These are phyloP conservation scores for Maudiozyma turicensis DNA, from an alignment of 805 yeast species.

Conservation along the genomic window DNA sequence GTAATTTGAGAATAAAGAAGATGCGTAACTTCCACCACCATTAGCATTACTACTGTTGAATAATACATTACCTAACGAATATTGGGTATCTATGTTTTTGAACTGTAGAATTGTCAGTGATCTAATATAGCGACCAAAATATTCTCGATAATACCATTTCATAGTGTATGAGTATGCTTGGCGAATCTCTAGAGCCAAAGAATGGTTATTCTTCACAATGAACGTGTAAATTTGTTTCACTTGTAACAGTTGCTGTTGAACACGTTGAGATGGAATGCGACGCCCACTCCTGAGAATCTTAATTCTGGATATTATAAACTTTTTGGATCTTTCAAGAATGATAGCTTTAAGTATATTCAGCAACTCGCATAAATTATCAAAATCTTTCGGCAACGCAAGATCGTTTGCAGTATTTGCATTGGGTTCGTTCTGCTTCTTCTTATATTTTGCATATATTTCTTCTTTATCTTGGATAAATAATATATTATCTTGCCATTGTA, in stretches of 20 bases:
- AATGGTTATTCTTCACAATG: conserved; percentile 42
- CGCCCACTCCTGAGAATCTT: conserved; percentile 53
- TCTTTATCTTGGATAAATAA: conserved; percentile 48
- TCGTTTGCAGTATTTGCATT: neutral
- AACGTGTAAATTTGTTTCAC: conserved; percentile 57
- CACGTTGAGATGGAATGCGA: conserved; percentile 57
- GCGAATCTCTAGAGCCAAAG: conserved; percentile 61
- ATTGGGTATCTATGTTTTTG: conserved; percentile 44
- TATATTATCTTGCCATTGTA: conserved; percentile 57
- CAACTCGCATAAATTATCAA: conserved; percentile 14
- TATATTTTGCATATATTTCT: conserved; percentile 41
- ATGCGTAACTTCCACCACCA: conserved; percentile 8
- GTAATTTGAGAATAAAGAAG: conserved; percentile 22
- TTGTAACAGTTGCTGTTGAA: conserved; percentile 57
- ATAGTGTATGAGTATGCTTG: conserved; percentile 81
- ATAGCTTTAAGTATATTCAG: conserved; percentile 47
- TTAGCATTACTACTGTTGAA: conserved; percentile 10
- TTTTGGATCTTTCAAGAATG: conserved; percentile 68
- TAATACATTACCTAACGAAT: conserved; percentile 42
- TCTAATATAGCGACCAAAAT: conserved; percentile 67
- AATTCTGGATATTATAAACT: conserved; percentile 54
- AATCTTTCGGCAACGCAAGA: conserved; percentile 19
- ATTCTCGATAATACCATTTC: conserved; percentile 82
- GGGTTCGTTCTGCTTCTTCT: conserved; percentile 7
- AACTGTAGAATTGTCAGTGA: conserved; percentile 58